These are phyloP conservation scores for Golubevia pallescens DNA, from an alignment of 1,284 basidiomycete species.

Conservation along the genomic window DNA sequence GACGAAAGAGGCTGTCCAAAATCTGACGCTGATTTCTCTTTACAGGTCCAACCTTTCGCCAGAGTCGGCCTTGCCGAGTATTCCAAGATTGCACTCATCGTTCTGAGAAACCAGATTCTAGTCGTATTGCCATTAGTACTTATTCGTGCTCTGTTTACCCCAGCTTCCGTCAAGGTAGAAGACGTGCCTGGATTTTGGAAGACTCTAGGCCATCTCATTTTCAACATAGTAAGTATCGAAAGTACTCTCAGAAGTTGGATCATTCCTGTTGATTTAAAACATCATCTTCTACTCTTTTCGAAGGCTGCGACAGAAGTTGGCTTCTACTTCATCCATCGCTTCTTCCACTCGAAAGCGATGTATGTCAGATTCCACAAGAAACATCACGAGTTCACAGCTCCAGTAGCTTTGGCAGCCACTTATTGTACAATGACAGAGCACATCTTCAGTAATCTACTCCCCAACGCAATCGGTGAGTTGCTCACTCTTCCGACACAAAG, in stretches of 20 bases:
- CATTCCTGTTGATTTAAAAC: neutral
- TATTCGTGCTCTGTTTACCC: neutral
- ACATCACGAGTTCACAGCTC: slow-evolving; percentile 24
- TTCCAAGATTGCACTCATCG: slow-evolving; percentile 8
- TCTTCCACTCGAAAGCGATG: slow-evolving; percentile 10
- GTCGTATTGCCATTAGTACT: slow-evolving; percentile 8
- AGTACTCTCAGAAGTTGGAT: neutral
- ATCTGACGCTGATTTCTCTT: neutral
- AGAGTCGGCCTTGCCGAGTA: slow-evolving; percentile 10
- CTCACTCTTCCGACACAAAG: too few species aligned
- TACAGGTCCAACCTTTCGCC: slow-evolving; percentile 9
- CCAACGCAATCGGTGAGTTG: slow-evolving; percentile 13
- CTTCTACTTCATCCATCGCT: slow-evolving; percentile 20
- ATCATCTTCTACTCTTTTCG: neutral
- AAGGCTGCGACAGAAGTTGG: slow-evolving; percentile 7
- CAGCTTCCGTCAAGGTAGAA: neutral
- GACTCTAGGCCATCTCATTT: slow-evolving; percentile 7
- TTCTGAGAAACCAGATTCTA: slow-evolving; percentile 4
- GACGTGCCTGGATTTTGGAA: slow-evolving; percentile 9
- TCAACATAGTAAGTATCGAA: neutral
- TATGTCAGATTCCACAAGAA: slow-evolving; percentile 22
- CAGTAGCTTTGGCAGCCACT: slow-evolving; percentile 20
- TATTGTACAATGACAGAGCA: slow-evolving; percentile 21
- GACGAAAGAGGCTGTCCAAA: neutral
- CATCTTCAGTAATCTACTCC: slow-evolving; percentile 18